These are phyloP conservation scores for Holtermanniella nyarrowii DNA, from an alignment of 768 basidiomycete genomes.

Conservation along the genomic window DNA sequence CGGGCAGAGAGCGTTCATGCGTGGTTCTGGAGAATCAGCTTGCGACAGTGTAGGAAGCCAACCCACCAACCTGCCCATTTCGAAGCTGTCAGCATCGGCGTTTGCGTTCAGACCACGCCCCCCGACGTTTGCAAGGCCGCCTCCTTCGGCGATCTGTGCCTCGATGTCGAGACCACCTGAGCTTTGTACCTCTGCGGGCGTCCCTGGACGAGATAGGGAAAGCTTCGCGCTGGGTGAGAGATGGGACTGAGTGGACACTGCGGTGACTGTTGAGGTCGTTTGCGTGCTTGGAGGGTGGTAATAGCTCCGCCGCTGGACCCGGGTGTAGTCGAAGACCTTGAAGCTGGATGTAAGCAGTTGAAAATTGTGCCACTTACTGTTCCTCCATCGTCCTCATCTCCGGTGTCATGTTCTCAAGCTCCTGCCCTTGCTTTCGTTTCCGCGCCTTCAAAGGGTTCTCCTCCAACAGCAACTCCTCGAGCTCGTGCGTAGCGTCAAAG, in stretches of 20 bases:
- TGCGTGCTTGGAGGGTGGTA: constrained; percentile 51
- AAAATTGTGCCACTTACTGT: constrained; percentile 50
- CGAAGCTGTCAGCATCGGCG: no score
- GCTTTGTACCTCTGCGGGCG: constrained; percentile 21
- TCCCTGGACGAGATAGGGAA: constrained; percentile 19
- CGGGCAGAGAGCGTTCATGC: no score
- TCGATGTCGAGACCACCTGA: constrained; percentile 38
- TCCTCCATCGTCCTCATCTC: constrained; percentile 99
- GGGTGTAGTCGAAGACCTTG: constrained; percentile 81
- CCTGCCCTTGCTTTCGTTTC: constrained; percentile 79
- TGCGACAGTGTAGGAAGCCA: no score
- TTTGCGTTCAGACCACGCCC: no score
- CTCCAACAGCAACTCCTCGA: constrained; percentile 89
- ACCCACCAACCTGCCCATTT: no score
- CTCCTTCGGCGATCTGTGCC: constrained; percentile 39
- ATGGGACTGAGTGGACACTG: constrained; percentile 11
- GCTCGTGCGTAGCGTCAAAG: constrained; percentile 95
- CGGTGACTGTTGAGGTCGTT: constrained; percentile 18
- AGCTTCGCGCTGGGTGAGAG: background rate
- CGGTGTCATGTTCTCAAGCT: constrained; percentile 67
- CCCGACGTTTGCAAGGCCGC: constrained; percentile 36
- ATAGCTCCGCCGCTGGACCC: constrained; percentile 82
- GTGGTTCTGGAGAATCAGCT: no score
- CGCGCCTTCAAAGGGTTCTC: constrained; percentile 95
- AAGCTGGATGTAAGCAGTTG: constrained; percentile 51